A percentile compares a stretch with the other conserved stretches of the same genome.
These are phyloP conservation scores for Harringtonia lauricola DNA, from an alignment of 2,329 filamentous ascomycete genomes.

Conservation along the genomic window DNA sequence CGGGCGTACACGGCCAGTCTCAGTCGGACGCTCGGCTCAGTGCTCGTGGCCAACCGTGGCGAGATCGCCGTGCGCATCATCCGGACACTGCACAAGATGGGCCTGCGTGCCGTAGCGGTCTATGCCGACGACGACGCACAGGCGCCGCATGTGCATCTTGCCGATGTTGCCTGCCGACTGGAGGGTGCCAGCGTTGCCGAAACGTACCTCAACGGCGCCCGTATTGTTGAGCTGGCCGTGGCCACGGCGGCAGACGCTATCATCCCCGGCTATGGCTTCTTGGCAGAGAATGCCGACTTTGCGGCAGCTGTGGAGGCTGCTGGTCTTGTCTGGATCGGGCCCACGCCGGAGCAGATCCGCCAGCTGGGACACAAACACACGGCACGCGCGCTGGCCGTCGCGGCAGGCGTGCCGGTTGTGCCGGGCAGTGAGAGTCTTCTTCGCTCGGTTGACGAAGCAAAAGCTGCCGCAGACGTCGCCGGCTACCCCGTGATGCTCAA, in stretches of 20 bases:
- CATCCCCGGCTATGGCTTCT: constrained; percentile 54
- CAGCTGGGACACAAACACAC: constrained; percentile 48
- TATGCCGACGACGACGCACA: constrained; percentile 44
- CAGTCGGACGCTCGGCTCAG: not conserved
- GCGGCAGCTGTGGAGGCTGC: constrained; percentile 37
- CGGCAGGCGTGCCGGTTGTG: constrained; percentile 30
- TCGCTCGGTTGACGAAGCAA: not conserved
- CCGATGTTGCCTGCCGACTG: constrained; percentile 41
- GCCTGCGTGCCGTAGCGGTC: constrained; percentile 42
- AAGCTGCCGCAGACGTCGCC: constrained; percentile 29
- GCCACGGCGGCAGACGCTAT: constrained; percentile 38
- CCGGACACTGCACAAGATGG: constrained; percentile 28
- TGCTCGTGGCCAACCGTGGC: constrained; percentile 46
- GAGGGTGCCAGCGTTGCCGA: constrained; percentile 19
- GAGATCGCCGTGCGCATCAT: constrained; percentile 45
- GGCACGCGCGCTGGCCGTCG: constrained; percentile 34
- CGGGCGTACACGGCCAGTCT: constrained; percentile 13
- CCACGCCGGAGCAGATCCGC: constrained; percentile 38
- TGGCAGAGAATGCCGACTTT: constrained; percentile 52
- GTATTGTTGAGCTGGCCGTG: constrained; percentile 23
- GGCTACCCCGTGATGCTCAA: constrained; percentile 66
- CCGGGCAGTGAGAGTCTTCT: constrained; percentile 26
- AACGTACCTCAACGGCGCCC: constrained; percentile 3
- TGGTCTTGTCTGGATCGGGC: constrained; percentile 47
- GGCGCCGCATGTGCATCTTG: constrained; percentile 37